Evolutionary conservation across 768 basidiomycete genomes (phyloP), one percentile per base, ranked within the genome.

Genomic region (Hebeloma cylindrosporum): DNA sequence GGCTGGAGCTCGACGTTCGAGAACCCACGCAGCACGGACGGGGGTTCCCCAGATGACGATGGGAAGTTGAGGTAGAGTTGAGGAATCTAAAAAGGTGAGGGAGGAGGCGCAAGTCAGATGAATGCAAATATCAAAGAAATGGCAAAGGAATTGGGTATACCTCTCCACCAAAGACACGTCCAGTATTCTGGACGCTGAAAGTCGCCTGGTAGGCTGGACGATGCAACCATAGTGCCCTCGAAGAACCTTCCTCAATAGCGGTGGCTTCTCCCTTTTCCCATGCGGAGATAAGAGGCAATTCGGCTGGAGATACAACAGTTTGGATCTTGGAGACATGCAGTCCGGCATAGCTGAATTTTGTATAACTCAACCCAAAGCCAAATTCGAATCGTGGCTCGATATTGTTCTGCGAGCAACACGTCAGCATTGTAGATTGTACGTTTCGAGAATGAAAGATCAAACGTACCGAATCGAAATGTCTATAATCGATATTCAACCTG

Each of bases 331-430:
- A 60, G 25, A 88, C 64, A 2, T 69, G 52, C 8, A 93, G 67
- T 23, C 75, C 67, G 31, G 73, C 79, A 61, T 91, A 94, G 23
- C 75, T 64, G 62, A 94, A 97, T 2, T 66, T 75, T 28, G 93
- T 86, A 69, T 96, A 97, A 44, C 83, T 87, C 58, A 94, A 62
- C 0, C 93, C 93, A 60, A 83, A 94, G 4, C 93, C 93, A 61
- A 97, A 97, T 58, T 90, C 88, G 57, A 81, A 92, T 27, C 87
- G 85, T 3, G 90, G 90, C 0, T 73, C 73, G 51, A 91, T 88
- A 50, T 83, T 77, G 63, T 78, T 68, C 78, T 85, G 25, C 22
- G 42, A 35, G 11, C 25, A 40, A n/a, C 22, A 26, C 23, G 11
- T 25, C 16, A 51, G 39, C 38, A 36, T 28, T n/a, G 6, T 23